Conservation (phyloP, 2,329 filamentous ascomycete genomes). For the Pestalotiopsis sp. region DNA sequence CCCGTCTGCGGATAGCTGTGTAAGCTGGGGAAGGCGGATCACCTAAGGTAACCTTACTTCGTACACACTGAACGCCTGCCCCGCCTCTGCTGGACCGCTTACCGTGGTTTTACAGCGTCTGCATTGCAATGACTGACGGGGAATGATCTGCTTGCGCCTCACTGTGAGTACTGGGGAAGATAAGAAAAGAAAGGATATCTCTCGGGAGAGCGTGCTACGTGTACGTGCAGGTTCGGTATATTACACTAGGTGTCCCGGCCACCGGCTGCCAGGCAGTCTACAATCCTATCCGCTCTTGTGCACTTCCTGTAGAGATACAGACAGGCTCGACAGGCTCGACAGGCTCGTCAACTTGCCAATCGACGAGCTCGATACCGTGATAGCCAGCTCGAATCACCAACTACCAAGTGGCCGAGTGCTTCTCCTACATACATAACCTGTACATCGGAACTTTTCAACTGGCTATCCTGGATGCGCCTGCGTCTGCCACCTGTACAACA, state of each 20-base stretch:
- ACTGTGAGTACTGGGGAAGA: not conserved
- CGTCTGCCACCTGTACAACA: not conserved
- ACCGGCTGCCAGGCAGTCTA: not conserved
- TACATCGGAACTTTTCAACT: not conserved
- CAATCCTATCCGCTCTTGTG: not conserved
- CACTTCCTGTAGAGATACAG: not conserved
- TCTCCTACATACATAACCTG: not conserved
- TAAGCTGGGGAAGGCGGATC: not conserved
- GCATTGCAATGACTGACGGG: not conserved
- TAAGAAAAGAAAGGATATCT: not conserved
- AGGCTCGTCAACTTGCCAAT: too few species aligned
- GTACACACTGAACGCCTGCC: too few species aligned
- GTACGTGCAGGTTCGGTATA: slow-evolving; percentile 4
- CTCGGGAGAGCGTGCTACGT: slow-evolving; percentile 5
- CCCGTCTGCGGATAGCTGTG: not conserved
- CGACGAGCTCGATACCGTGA: not conserved
- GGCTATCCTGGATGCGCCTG: not conserved
- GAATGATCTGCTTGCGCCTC: not conserved
- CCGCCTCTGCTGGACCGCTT: too few species aligned
- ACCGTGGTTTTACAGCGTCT: too few species aligned
- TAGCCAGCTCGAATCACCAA: not conserved
- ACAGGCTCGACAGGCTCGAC: not conserved
- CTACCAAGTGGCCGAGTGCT: not conserved
- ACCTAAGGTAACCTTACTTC: too few species aligned
- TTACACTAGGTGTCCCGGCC: not conserved